Evolutionary conservation across 75 land plant genomes (phyloP), one percentile per base, ranked within the genome.

Genomic region (Gnetum montanum): DNA sequence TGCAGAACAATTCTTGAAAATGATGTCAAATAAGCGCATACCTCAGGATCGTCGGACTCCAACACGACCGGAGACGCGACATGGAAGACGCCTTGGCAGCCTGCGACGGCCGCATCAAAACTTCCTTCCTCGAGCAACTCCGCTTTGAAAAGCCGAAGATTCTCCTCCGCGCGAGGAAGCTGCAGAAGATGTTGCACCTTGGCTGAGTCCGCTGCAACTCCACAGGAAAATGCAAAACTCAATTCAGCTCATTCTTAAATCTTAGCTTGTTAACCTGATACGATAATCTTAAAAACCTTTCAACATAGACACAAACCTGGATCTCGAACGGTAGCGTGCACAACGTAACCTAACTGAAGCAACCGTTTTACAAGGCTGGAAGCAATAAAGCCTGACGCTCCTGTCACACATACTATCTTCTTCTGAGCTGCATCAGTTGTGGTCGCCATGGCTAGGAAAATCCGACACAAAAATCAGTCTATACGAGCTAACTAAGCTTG

Each of bases 301-400:
- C n/a, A n/a, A n/a, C n/a, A n/a, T n/a, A n/a, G 19, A 53, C 20
- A 4, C 0, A 34, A 3, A 80, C 88, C 78, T 67, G 78, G 77
- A 38, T 84, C 72, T 38, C 84, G 49, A 28, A 70, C 88, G 1
- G 81, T 76, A 7, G 75, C 83, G 46, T 56, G 67, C 37, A 84
- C 88, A 23, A 44, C 49, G 63, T 84, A 84, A 4, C 84, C 88
- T 53, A 57, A 29, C 43, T 65, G 47, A n/a, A 84, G 81, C 16
- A 84, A 78, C 3, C 75, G 61, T 61, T 46, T 70, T 43, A 84
- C 69, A 5, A 84, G 61, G 71, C 81, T 70, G 35, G 88, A 84
- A 11, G 80, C 84, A 36, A 84, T 44, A 57, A 64, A 81, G 8
- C 88, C 88, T 15, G 84, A 66, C 12, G 80, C 80, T 4, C 88